Evolutionary conservation across 352 stramenopile genomes (phyloP).

Genomic region (Pythium sukuiense): DNA sequence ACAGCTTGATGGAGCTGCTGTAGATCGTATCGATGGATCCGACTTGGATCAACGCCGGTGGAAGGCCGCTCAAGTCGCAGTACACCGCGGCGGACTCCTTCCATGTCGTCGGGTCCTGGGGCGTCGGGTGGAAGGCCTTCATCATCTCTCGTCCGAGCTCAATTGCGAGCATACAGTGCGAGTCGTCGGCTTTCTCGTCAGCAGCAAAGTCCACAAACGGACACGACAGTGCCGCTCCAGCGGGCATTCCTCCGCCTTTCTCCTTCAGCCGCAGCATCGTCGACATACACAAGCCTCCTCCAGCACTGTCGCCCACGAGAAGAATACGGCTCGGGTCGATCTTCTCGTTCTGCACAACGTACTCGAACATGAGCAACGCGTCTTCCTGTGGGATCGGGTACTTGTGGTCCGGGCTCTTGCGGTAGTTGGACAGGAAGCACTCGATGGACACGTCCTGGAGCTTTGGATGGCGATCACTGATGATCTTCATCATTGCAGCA

Average conservation of each 20-base stretch:
- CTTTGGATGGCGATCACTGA: slow-evolving; percentile 7
- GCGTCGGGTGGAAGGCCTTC: slow-evolving; percentile 29
- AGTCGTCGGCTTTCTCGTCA: slow-evolving; percentile 29
- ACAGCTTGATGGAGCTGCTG: slow-evolving; percentile 37
- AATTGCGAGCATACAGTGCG: slow-evolving; percentile 53
- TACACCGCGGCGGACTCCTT: slow-evolving; percentile 39
- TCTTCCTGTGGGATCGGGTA: slow-evolving; percentile 53
- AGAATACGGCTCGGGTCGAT: slow-evolving; percentile 36
- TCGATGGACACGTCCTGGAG: slow-evolving; percentile 31
- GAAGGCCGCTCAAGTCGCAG: slow-evolving; percentile 41
- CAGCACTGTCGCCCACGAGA: slow-evolving; percentile 54
- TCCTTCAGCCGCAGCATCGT: slow-evolving; percentile 43
- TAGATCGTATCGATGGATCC: slow-evolving; percentile 54
- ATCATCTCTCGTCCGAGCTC: slow-evolving; percentile 40
- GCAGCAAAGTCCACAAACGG: slow-evolving; percentile 48
- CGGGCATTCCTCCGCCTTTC: slow-evolving; percentile 26
- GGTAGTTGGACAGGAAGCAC: slow-evolving; percentile 69
- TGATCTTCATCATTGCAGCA: slow-evolving; percentile 1
- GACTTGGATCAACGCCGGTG: slow-evolving; percentile 45
- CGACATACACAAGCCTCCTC: slow-evolving; percentile 44
- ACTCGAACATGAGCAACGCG: slow-evolving; percentile 45
- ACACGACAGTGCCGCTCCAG: slow-evolving; percentile 41
- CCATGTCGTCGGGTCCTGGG: slow-evolving; percentile 24
- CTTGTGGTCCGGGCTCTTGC: slow-evolving; percentile 46
- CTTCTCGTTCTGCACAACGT: slow-evolving; percentile 33